These are phyloP conservation scores for Nigrograna mackinnonii DNA, from an alignment of 2,329 filamentous ascomycete species.

Conservation along the genomic window DNA sequence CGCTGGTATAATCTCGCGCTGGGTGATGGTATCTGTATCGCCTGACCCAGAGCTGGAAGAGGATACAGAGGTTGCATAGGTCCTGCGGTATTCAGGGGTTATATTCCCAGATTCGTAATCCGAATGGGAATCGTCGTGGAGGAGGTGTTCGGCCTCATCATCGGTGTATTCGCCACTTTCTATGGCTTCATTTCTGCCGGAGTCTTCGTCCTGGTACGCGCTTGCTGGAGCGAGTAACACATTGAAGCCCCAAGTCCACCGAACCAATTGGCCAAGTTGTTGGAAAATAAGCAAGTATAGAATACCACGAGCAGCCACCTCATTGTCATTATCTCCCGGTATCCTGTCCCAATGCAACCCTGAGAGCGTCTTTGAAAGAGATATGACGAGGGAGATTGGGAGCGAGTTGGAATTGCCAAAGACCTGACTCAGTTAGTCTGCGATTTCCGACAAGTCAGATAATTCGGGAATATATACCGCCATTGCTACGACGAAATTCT, in stretches of 20 bases:
- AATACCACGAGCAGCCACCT: conserved; percentile 91
- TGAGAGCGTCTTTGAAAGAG: conserved; percentile 86
- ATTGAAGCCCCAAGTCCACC: conserved; percentile 99
- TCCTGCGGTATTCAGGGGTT: conserved; percentile 42
- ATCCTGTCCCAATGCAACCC: conserved; percentile 94
- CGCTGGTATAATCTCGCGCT: conserved; percentile 33
- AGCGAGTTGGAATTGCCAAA: conserved; percentile 99
- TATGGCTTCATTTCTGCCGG: conserved; percentile 40
- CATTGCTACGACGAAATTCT: conserved; percentile 97
- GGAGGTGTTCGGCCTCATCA: conserved; percentile 44
- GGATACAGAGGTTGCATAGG: conserved; percentile 26
- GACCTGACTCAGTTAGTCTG: conserved; percentile 54
- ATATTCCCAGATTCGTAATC: conserved; percentile 51
- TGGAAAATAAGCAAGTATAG: conserved; percentile 97
- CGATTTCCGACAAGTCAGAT: not conserved
- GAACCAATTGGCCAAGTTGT: conserved; percentile 89
- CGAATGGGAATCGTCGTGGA: conserved; percentile 48
- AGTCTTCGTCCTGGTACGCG: conserved; percentile 67
- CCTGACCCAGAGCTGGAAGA: conserved; percentile 30
- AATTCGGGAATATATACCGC: conserved; percentile 56
- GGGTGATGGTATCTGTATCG: conserved; percentile 30
- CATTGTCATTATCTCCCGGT: conserved; percentile 90
- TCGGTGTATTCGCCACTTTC: conserved; percentile 60
- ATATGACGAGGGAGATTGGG: conserved; percentile 93
- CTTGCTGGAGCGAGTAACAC: conserved; percentile 86